These are phyloP conservation scores for Backusella westeae DNA, from an alignment of 192 early-diverging fungal species.

Conservation along the genomic window DNA sequence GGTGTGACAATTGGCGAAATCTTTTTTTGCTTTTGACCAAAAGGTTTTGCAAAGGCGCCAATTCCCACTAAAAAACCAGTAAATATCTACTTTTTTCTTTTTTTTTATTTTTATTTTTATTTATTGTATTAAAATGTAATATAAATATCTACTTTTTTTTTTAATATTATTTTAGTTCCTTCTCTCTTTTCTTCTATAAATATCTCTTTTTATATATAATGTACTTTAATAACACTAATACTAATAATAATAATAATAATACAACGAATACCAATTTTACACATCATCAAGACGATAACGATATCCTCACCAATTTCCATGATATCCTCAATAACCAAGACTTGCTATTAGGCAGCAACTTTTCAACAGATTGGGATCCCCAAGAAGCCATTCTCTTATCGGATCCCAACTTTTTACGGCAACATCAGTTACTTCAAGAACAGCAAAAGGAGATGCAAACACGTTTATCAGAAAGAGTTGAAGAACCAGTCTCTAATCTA, in stretches of 20 bases:
- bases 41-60: too few species aligned
- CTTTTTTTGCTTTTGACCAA: too few species aligned
- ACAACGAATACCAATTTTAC: neutral
- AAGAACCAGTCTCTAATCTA: slow-evolving; percentile 16
- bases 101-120: too few species aligned
- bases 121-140: too few species aligned
- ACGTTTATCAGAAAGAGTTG: slow-evolving; percentile 9
- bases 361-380: neutral
- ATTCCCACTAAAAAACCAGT: too few species aligned
- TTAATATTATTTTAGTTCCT: too few species aligned
- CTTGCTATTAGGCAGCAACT: neutral
- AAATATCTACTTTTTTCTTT: neutral
- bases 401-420: slow-evolving; percentile 20
- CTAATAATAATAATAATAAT: neutral
- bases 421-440: slow-evolving; percentile 29
- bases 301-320: neutral
- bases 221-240: neutral
- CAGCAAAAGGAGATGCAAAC: slow-evolving; percentile 26
- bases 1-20: too few species aligned
- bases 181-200: neutral
- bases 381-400: slow-evolving; percentile 26
- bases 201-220: neutral
- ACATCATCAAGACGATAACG: neutral
- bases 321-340: neutral
- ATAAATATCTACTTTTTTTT: too few species aligned